These are phyloP conservation scores for Pyrenochaeta sp. DNA, from an alignment of 2,329 filamentous ascomycete genomes.

Conservation along the genomic window DNA sequence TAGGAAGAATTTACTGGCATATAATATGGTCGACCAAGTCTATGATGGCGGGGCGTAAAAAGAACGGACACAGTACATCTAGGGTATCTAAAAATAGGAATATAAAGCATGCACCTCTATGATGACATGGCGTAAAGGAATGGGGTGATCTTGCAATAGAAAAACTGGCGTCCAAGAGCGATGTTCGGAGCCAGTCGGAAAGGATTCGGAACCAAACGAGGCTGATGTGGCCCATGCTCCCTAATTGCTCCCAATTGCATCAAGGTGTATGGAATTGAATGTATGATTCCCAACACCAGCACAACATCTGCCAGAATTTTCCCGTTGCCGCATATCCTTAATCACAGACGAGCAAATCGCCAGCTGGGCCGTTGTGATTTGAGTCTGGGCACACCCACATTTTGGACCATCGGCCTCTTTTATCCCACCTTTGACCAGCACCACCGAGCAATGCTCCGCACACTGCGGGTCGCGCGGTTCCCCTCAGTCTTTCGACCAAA, in stretches of 20 bases:
- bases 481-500: constrained; percentile 8
- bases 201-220: constrained; percentile 13
- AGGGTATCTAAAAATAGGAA: constrained; percentile 1
- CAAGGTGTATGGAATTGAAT: constrained; percentile 2
- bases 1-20: neutral
- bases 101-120: neutral
- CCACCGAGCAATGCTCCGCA: constrained; percentile 26
- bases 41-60: neutral
- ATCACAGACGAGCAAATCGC: too few species aligned
- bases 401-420: too few species aligned
- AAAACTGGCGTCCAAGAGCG: neutral
- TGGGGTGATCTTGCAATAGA: neutral
- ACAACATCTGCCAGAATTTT: neutral
- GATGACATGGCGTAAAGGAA: neutral
- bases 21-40: neutral
- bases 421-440: neutral
- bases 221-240: constrained; percentile 7
- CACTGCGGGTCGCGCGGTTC: constrained; percentile 23
- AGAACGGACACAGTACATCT: neutral
- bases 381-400: too few species aligned
- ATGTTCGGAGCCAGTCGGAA: constrained; percentile 25
- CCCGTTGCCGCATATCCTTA: too few species aligned
- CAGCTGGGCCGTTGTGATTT: too few species aligned
- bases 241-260: constrained; percentile 11
- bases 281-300: neutral